phyloP scores from a whole-genome alignment of 2,329 filamentous ascomycete species.

The Aspergillus clavatus region DNA sequence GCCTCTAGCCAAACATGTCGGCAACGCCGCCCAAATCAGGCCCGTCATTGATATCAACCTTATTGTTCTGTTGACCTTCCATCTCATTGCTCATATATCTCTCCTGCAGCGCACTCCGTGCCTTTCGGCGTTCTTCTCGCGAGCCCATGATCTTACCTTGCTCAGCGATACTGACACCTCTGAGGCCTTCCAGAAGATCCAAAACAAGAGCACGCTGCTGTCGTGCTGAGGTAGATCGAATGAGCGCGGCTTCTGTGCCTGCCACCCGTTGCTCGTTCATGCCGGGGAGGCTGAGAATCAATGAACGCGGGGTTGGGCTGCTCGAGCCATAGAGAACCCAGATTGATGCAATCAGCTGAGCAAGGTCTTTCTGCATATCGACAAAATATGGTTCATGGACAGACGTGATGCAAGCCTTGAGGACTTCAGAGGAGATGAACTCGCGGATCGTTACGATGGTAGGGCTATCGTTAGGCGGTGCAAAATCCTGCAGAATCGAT shows the following conservation, averaged over 20 bases:
- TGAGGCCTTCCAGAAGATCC: constrained; percentile 76
- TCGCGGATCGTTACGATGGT: constrained; percentile 70
- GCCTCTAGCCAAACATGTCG: constrained; percentile 48
- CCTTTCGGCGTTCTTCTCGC: constrained; percentile 39
- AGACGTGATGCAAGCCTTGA: constrained; percentile 83
- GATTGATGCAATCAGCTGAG: constrained; percentile 79
- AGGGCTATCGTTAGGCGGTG: constrained; percentile 38
- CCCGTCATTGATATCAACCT: constrained; percentile 43
- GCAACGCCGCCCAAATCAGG: constrained; percentile 50
- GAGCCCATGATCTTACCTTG: constrained; percentile 69
- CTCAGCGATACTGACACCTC: constrained; percentile 89
- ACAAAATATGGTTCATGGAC: constrained; percentile 96
- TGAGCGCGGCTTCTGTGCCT: constrained; percentile 56
- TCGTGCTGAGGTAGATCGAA: constrained; percentile 55
- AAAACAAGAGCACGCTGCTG: constrained; percentile 77
- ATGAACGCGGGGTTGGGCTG: constrained; percentile 65
- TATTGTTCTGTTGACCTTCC: constrained; percentile 37
- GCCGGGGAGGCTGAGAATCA: constrained; percentile 76
- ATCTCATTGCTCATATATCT: constrained; percentile 43
- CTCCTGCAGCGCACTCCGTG: constrained; percentile 39
- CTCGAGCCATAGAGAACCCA: constrained; percentile 67
- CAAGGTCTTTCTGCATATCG: constrained; percentile 89
- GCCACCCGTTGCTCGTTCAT: constrained; percentile 66
- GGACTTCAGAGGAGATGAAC: constrained; percentile 81
- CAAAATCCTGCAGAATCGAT: constrained; percentile 76